Evolutionary conservation across 768 basidiomycete species (phyloP), one percentile per base, ranked within the genome.

Genomic region (Phlebiopsis flavidoalba): DNA sequence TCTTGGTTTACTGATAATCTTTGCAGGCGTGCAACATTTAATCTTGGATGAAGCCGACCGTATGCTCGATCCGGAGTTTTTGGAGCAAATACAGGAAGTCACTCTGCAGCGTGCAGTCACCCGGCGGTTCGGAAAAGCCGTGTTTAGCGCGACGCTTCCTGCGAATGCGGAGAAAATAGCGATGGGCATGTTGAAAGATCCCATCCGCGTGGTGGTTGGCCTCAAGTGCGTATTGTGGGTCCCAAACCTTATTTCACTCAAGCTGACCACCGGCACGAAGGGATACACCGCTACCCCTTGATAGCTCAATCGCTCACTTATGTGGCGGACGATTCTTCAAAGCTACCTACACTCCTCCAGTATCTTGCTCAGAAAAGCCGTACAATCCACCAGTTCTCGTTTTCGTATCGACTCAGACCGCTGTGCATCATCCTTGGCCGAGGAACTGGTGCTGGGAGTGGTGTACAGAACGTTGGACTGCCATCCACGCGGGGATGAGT

Each of bases 101-200:
- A 74, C 95, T 12, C 83, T n/a, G n/a, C 82, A 1, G 83, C 89
- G 17, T 97, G 94, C 67, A 84, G 84, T 0, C 78, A 88, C 69
- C 26, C 26, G 26, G 26, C 26, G 26, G 26, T 31, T 3, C 26
- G 40, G 40, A 12, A 97, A 94, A 67, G 89, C 90, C 1, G 86
- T 98, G 19, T 94, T 98, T 72, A 95, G 93, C 66, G 97, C 97
- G 0, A 99, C 97, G 0, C 83, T 99, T 48, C 96, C 96, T 17
- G 87, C 91, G 11, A 84, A 86, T 10, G 88, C 84, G 0, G 97
- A 99, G 72, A 91, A 88, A 67, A 75, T 94, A 26, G 94, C 94
- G 0, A 86, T 94, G 83, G 80, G 80, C 22, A 90, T 95, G 80
- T 79, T 98, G 35, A 80, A 79, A 5, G 85, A 96, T 68, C 93